These are phyloP conservation scores for Aspergillus heteromorphus DNA, from an alignment of 495 filamentous ascomycete species.

Conservation along the genomic window DNA sequence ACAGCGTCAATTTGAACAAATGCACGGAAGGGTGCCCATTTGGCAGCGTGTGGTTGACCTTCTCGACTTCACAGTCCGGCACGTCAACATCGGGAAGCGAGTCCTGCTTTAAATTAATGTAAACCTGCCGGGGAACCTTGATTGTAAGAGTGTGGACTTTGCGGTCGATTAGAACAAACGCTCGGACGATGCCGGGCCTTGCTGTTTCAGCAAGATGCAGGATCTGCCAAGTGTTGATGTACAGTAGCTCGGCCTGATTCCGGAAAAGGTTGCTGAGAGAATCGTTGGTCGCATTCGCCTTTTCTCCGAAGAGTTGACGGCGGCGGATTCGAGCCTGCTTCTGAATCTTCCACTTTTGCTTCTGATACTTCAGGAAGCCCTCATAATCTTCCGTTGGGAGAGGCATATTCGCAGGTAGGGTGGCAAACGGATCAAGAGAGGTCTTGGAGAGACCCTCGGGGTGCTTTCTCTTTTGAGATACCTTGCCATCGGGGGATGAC, in stretches of 20 bases:
- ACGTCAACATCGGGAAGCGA: conserved; percentile 89
- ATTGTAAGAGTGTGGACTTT: conserved; percentile 86
- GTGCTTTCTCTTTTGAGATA: conserved; percentile 78
- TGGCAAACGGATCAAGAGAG: conserved; percentile 72
- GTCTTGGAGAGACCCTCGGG: conserved; percentile 59
- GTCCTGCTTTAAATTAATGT: conserved; percentile 81
- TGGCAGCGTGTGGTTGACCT: conserved; percentile 83
- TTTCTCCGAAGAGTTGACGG: conserved; percentile 90
- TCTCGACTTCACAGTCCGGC: conserved; percentile 79
- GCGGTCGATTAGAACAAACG: conserved; percentile 87
- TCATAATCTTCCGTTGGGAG: conserved; percentile 79
- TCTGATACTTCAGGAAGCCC: conserved; percentile 90
- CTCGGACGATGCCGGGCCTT: conserved; percentile 76
- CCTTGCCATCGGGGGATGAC: conserved; percentile 57
- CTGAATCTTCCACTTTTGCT: conserved; percentile 98
- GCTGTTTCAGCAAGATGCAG: conserved; percentile 78
- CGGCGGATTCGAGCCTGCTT: conserved; percentile 83
- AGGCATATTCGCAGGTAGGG: conserved; percentile 81
- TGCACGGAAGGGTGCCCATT: conserved; percentile 94
- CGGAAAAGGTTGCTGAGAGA: conserved; percentile 83
- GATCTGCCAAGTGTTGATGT: conserved; percentile 90
- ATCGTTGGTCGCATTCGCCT: conserved; percentile 58
- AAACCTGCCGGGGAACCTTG: conserved; percentile 83
- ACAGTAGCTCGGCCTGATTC: conserved; percentile 83
- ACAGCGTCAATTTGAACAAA: conserved; percentile 86